Conservation (phyloP, 2,329 filamentous ascomycete genomes). For the Xylaria sp. region DNA sequence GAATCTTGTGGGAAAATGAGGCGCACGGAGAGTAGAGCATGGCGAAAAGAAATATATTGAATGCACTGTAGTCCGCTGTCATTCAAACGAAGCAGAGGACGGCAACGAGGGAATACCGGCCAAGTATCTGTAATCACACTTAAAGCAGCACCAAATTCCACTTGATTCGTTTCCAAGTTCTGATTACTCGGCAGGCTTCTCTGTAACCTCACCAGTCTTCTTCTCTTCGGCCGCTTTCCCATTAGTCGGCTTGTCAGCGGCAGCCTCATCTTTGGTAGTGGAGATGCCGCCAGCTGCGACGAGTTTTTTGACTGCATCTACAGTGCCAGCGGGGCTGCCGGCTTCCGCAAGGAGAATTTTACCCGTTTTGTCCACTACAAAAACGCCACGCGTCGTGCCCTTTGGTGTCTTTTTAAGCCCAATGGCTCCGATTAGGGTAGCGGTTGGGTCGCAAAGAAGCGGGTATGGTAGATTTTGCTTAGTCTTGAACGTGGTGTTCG, state of each 20-base stretch:
- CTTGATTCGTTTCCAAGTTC: neutral
- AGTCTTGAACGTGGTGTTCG: slow-evolving; percentile 89
- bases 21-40: neutral
- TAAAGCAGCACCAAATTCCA: slow-evolving; percentile 22
- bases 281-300: slow-evolving; percentile 53
- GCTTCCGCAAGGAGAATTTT: slow-evolving; percentile 77
- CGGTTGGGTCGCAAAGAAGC: slow-evolving; percentile 81
- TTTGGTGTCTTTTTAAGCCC: slow-evolving; percentile 86
- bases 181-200: slow-evolving; percentile 27
- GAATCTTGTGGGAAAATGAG: neutral
- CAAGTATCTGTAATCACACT: slow-evolving; percentile 18
- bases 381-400: slow-evolving; percentile 84
- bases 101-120: neutral
- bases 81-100: slow-evolving; percentile 6
- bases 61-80: slow-evolving; percentile 6
- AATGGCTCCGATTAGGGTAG: slow-evolving; percentile 79
- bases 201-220: slow-evolving; percentile 50
- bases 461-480: slow-evolving; percentile 90
- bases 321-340: slow-evolving; percentile 78
- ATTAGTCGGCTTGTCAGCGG: slow-evolving; percentile 34
- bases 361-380: slow-evolving; percentile 81
- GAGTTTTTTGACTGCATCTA: slow-evolving; percentile 76
- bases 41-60: slow-evolving; percentile 5
- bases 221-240: slow-evolving; percentile 44
- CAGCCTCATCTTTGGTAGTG: slow-evolving; percentile 33